Conservation (phyloP, 1,284 basidiomycete genomes). For the Trametes sp. region DNA sequence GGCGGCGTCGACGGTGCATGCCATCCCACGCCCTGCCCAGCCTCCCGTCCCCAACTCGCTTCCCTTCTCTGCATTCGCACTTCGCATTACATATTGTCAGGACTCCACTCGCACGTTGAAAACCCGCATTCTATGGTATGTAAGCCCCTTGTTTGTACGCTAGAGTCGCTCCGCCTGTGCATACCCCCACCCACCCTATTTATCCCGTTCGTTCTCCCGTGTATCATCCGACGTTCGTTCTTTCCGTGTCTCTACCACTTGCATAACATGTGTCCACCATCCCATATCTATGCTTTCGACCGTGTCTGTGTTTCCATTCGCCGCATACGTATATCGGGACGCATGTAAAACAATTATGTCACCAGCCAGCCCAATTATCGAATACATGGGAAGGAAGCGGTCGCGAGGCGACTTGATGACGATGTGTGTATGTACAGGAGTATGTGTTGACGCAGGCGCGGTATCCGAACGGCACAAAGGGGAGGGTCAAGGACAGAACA, state of each 20-base stretch:
- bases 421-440: constrained; percentile 22
- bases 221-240: not conserved
- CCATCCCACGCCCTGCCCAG: constrained; percentile 1
- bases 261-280: not conserved
- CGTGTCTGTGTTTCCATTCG: constrained; percentile 15
- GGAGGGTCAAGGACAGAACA: not conserved
- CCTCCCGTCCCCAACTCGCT: not conserved
- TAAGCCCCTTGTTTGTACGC: constrained; percentile 1
- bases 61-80: not conserved
- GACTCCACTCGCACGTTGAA: not conserved
- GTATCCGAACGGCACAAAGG: constrained; percentile 13
- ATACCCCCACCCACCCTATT: constrained; percentile 14
- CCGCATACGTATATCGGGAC: constrained; percentile 9
- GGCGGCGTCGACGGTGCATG: constrained; percentile 2
- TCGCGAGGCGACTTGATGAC: constrained; percentile 13
- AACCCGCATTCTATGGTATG: not conserved
- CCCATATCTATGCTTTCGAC: constrained; percentile 1
- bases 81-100: constrained; percentile 1
- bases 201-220: constrained; percentile 14
- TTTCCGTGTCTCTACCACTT: not conserved
- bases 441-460: constrained; percentile 9
- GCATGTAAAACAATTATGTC: constrained; percentile 20
- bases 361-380: constrained; percentile 16
- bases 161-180: constrained; percentile 3
- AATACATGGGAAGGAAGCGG: constrained; percentile 8